Evolutionary conservation across 495 filamentous ascomycete species (phyloP), one percentile per base, ranked within the genome.

Genomic region (Neurospora pannonica): DNA sequence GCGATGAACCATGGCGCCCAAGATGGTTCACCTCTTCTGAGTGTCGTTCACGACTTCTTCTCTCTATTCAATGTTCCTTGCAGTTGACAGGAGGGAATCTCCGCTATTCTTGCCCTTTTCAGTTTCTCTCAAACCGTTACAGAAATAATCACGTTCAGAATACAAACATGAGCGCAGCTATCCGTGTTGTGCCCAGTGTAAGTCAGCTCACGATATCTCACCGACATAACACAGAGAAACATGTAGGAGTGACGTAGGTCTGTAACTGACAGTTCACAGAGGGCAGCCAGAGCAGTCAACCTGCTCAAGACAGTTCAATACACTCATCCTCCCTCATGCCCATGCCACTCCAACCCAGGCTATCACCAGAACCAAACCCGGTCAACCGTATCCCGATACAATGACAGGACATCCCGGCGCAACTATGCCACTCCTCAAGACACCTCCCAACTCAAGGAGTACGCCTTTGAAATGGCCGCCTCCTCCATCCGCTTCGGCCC

Each of bases 381-480:
- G 7, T 69, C 84, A 17, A 82, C 88, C 37, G 84, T 82, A 43
- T 73, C 77, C 54, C 75, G 74, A 28, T 81, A 78, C 71, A 77
- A 79, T 28, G 73, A 78, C 28, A 78, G 79, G 39, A 77, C 76
- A 15, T 74, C 75, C 4, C 78, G 78, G 54, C 86, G 87, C 43
- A 79, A 82, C 62, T 88, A 86, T 76, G 93, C 93, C 42, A 95
- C 93, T 0, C 94, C 94, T 0, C 81, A 89, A 10, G 92, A 94
- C 77, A 80, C 83, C 5, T 84, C 90, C 3, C 88, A 89, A 73
- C 89, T 95, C 80, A 97, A 95, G 81, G 96, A 99, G 79, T 98
- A 98, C 84, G 96, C 96, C 42, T 99, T 99, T 79, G 95, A 99
- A 83, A 97, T 99, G 95, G 96, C 92, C 1, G 93, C 96, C 5